phyloP scores from a whole-genome alignment of 306 rosid species.

The Argentina anserina region DNA sequence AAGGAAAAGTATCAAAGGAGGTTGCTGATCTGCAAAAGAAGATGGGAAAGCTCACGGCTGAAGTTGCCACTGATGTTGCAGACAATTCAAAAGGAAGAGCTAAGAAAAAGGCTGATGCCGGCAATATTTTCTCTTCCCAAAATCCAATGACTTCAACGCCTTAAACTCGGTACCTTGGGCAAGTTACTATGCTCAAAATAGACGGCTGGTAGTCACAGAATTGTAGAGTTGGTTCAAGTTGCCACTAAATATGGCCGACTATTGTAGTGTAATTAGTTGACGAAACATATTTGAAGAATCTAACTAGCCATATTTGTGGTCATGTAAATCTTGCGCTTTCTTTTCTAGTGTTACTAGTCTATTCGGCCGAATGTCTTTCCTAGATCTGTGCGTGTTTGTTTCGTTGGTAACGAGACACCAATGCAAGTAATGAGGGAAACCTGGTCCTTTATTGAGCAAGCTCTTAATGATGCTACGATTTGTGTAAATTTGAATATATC shows the following conservation, averaged over 20 bases:
- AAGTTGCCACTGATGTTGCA: conserved; percentile 64
- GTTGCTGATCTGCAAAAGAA: conserved; percentile 96
- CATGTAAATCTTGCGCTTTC: background rate
- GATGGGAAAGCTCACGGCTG: conserved; percentile 97
- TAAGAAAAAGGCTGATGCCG: conserved; percentile 50
- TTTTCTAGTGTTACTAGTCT: background rate
- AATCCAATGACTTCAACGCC: conserved; percentile 15
- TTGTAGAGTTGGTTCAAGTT: background rate
- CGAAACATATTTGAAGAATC: background rate
- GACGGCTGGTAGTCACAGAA: background rate
- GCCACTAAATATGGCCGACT: background rate
- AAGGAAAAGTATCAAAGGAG: conserved; percentile 61
- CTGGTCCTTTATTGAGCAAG: too few species aligned
- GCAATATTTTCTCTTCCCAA: conserved; percentile 51
- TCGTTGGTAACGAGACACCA: background rate
- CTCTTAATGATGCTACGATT: too few species aligned
- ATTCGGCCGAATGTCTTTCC: background rate
- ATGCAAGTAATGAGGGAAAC: too few species aligned
- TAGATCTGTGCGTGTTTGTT: background rate
- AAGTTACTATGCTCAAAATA: background rate
- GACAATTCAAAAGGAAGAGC: conserved; percentile 56
- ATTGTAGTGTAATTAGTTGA: background rate
- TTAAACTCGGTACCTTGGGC: background rate
- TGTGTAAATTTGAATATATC: too few species aligned
- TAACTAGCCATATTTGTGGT: background rate